Percentiles rank a stretch among this genome's conserved stretches.
Evolutionary conservation across 2,329 filamentous ascomycete species (phyloP).

Genomic region (Ophiostoma tasmaniense): DNA sequence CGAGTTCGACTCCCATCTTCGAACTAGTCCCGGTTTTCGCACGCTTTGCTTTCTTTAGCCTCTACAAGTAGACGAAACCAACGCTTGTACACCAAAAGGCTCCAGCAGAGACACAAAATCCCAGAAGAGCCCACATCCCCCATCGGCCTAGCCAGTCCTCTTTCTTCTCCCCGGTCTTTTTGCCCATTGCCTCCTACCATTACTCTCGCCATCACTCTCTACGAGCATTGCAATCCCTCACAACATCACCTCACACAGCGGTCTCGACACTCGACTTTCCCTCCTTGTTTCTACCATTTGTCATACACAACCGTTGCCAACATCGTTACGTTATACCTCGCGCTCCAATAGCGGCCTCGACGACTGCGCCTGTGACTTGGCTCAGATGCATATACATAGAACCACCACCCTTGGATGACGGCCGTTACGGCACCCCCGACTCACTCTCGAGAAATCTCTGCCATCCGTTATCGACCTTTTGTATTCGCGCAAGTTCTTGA

Average conservation of each 20-base stretch:
- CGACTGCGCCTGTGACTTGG: neutral
- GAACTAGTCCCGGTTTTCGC: conserved; percentile 17
- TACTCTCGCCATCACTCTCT: neutral
- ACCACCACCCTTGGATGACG: conserved; percentile 18
- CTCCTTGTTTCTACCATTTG: neutral
- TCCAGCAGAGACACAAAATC: conserved; percentile 10
- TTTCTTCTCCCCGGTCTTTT: neutral
- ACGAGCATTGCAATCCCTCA: neutral
- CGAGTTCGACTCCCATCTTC: conserved; percentile 7
- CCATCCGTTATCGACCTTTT: conserved; percentile 4
- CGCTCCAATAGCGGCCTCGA: conserved; percentile 1
- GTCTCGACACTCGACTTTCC: neutral
- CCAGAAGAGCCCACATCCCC: conserved; percentile 11
- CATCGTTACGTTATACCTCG: neutral
- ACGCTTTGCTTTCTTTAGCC: conserved; percentile 12
- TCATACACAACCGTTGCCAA: neutral
- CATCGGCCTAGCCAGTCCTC: conserved; percentile 11
- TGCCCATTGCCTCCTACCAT: conserved; percentile 3
- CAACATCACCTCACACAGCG: neutral
- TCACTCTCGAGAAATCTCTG: neutral
- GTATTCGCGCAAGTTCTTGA: neutral
- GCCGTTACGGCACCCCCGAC: conserved; percentile 17
- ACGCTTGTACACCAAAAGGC: conserved; percentile 11
- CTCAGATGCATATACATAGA: conserved; percentile 18
- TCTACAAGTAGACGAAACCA: conserved; percentile 10